phyloP scores from a whole-genome alignment of 140 eudicot species.

The Ambrosia hybrid region DNA sequence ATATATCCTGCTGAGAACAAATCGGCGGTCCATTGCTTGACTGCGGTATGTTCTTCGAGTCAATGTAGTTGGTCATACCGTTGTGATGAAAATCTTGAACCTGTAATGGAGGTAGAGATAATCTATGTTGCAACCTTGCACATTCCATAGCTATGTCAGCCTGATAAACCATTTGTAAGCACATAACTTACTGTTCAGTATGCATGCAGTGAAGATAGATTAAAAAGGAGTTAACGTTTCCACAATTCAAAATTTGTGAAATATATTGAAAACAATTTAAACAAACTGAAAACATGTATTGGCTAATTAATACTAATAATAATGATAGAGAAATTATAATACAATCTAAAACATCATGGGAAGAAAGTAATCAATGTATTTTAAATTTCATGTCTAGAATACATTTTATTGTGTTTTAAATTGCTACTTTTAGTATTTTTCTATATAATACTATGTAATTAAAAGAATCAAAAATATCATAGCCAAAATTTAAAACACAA shows the following conservation, averaged over 20 bases:
- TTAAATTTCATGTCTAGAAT: too few species aligned
- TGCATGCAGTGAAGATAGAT: conserved; percentile 4
- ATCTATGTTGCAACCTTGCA: conserved; percentile 87
- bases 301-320: too few species aligned
- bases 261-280: too few species aligned
- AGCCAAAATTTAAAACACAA: too few species aligned
- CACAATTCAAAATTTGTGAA: neutral
- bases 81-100: conserved; percentile 60
- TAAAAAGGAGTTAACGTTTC: neutral
- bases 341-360: too few species aligned
- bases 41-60: conserved; percentile 45
- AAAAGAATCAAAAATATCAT: too few species aligned
- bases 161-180: conserved; percentile 21
- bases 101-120: conserved; percentile 76
- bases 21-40: conserved; percentile 38
- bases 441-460: too few species aligned
- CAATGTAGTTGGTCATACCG: conserved; percentile 30
- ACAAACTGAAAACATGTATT: too few species aligned
- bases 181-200: neutral
- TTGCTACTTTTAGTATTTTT: too few species aligned
- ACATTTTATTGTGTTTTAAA: too few species aligned
- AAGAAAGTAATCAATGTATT: too few species aligned
- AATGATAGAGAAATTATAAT: too few species aligned
- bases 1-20: conserved; percentile 50
- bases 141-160: conserved; percentile 89